Percentiles rank a stretch among this genome's conserved stretches.
Evolutionary conservation across 2,329 filamentous ascomycete genomes (phyloP).

Genomic region (Tolypocladium tropicale): DNA sequence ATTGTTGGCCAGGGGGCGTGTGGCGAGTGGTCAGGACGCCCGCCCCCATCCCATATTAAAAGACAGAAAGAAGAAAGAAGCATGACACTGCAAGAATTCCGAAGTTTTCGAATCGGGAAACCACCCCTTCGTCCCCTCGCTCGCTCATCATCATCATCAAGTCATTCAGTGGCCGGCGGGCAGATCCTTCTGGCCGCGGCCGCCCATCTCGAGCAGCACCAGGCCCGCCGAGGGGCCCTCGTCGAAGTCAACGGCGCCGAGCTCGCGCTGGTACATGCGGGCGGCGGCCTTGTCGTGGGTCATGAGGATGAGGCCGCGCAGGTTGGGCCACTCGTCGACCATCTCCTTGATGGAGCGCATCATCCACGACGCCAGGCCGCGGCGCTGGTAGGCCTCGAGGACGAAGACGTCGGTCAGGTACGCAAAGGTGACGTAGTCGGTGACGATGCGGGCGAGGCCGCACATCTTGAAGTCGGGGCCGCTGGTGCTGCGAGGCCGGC

Average conservation of each 20-base stretch:
- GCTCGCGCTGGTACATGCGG: slow-evolving; percentile 35
- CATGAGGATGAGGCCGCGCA: slow-evolving; percentile 50
- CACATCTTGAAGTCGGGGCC: slow-evolving; percentile 24
- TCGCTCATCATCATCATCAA: neutral
- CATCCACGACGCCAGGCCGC: slow-evolving; percentile 56
- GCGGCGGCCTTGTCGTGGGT: slow-evolving; percentile 29
- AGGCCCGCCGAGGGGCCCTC: slow-evolving; percentile 29
- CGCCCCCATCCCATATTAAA: neutral
- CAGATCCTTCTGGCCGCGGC: slow-evolving; percentile 22
- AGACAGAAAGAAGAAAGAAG: neutral
- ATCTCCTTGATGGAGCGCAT: slow-evolving; percentile 49
- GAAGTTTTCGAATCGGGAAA: neutral
- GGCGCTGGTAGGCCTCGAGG: slow-evolving; percentile 45
- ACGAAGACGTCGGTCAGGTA: slow-evolving; percentile 62
- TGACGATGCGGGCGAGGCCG: slow-evolving; percentile 46
- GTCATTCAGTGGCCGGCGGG: slow-evolving; percentile 10
- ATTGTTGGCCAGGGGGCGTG: neutral
- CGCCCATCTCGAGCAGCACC: slow-evolving; percentile 30
- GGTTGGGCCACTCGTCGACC: slow-evolving; percentile 42
- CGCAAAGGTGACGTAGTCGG: slow-evolving; percentile 57
- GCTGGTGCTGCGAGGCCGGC: slow-evolving; percentile 17
- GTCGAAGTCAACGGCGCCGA: slow-evolving; percentile 34
- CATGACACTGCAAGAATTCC: neutral
- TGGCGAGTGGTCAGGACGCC: neutral
- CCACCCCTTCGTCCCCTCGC: neutral